phyloP scores from a whole-genome alignment of 129 eudicot species.

The Helichrysum umbraculigerum region DNA sequence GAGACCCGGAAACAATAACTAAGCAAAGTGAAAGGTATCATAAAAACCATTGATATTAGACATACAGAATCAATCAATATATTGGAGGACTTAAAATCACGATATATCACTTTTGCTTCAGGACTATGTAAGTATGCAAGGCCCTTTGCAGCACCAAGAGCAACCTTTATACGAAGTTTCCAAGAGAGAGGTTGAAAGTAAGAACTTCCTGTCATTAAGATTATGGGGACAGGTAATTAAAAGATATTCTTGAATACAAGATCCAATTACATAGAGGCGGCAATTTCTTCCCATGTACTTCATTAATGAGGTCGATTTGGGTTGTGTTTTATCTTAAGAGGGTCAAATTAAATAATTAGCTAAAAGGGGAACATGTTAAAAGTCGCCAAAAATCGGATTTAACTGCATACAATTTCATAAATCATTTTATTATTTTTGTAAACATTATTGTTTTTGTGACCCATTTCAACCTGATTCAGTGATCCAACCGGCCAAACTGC shows the following conservation, averaged over 20 bases:
- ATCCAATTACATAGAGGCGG: neutral
- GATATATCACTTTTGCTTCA: conserved; percentile 71
- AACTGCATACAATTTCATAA: neutral
- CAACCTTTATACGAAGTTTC: conserved; percentile 70
- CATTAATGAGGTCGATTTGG: neutral
- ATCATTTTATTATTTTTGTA: neutral
- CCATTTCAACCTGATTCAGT: neutral
- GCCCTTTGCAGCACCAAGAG: conserved; percentile 87
- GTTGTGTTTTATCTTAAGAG: neutral
- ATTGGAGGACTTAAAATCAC: conserved; percentile 73
- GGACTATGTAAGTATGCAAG: conserved; percentile 77
- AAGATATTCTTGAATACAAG: neutral
- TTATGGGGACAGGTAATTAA: neutral
- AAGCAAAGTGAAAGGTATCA: neutral
- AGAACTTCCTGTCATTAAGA: conserved; percentile 52
- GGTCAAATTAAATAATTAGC: neutral
- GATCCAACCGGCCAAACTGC: neutral
- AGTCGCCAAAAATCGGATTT: neutral
- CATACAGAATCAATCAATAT: conserved; percentile 74
- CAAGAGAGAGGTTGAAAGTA: conserved; percentile 77
- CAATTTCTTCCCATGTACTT: neutral
- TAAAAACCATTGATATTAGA: neutral
- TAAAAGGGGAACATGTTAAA: neutral
- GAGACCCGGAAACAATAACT: neutral
- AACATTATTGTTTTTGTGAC: neutral